Base-by-base conservation (phyloP, 345 rosid genomes). In the Brassica incana region DNA sequence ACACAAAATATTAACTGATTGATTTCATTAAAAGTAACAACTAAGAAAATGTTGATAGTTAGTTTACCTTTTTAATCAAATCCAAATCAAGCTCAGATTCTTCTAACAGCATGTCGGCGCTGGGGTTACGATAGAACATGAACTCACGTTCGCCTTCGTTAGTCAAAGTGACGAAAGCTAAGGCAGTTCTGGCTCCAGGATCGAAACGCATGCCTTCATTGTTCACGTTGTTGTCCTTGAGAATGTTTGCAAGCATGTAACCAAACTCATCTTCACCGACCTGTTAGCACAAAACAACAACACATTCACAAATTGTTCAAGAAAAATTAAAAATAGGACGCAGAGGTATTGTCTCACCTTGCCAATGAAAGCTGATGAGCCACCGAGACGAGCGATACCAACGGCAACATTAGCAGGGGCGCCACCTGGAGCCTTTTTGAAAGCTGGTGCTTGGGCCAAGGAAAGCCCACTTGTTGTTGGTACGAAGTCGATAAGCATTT, bases 211-310 rank as follows among this genome's bases (percentile, higher is more conserved):
- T 84, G 48, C 97, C 99, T 77, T 88, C 85, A 23, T 69, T 86
- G 75, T 95, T 87, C 84, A 93, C 98, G 77, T 90, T 89, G 77
- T 95, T 95, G 81, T 93, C 89, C 86, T 92, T 93, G 2, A 95
- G 74, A 48, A 91, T 93, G 45, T 90, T 87, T 14, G 93, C 94
- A 50, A 93, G 96, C 99, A 95, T 93, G 85, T 90, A 90, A 5
- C 98, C 99, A 65, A 95, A 95, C 86, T 95, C 99, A 83, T 95
- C 99, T 82, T 89, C 98, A 65, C 99, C 98, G 38, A 95, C 97
- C 99, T 95, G 86, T 61, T 50, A 65, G 48, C 67, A 81, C 45
- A 71, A 74, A 35, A 43, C 50, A 45, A 48, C 25, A 61, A 73
- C 65, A 68, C 2, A 72, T 60, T 60, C 5, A 5, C 58, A 23